These are phyloP conservation scores for Periconia macrospinosa DNA, from an alignment of 2,329 filamentous ascomycete genomes.

Conservation along the genomic window DNA sequence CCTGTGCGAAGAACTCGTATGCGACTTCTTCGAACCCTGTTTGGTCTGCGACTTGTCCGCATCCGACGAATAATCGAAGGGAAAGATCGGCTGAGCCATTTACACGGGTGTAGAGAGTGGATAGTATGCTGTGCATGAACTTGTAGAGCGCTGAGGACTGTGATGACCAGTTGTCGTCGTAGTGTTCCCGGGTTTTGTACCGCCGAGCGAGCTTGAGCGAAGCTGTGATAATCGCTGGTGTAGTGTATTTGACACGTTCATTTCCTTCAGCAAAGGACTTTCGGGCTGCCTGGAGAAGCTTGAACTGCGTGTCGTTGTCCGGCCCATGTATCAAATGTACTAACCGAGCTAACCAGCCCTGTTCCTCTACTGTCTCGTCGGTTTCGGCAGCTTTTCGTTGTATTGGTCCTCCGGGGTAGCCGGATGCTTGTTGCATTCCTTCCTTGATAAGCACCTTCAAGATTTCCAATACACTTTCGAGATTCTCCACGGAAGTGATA, in stretches of 20 bases:
- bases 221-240: conserved; percentile 85
- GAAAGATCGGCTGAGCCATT: conserved; percentile 85
- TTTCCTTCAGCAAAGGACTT: conserved; percentile 90
- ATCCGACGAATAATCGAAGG: conserved; percentile 85
- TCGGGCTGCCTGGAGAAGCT: conserved; percentile 82
- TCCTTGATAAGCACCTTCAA: conserved; percentile 92
- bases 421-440: conserved; percentile 76
- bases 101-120: conserved; percentile 83
- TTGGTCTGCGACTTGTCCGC: conserved; percentile 90
- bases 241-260: conserved; percentile 94
- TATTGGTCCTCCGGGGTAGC: conserved; percentile 76
- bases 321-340: conserved; percentile 82
- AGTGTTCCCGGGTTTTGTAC: conserved; percentile 90
- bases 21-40: conserved; percentile 92
- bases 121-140: conserved; percentile 88
- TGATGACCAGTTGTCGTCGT: conserved; percentile 71
- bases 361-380: conserved; percentile 96
- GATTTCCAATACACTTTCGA: conserved; percentile 87
- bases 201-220: conserved; percentile 86
- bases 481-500: conserved; percentile 75
- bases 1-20: conserved; percentile 98
- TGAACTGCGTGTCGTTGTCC: conserved; percentile 92
- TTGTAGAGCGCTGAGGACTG: conserved; percentile 86
- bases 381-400: conserved; percentile 82
- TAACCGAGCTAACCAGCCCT: conserved; percentile 93